Percentiles rank a stretch among this genome's conserved stretches.
These are phyloP conservation scores for Neoscytalidium dimidiatum DNA, from an alignment of 2,329 filamentous ascomycete genomes.

Conservation along the genomic window DNA sequence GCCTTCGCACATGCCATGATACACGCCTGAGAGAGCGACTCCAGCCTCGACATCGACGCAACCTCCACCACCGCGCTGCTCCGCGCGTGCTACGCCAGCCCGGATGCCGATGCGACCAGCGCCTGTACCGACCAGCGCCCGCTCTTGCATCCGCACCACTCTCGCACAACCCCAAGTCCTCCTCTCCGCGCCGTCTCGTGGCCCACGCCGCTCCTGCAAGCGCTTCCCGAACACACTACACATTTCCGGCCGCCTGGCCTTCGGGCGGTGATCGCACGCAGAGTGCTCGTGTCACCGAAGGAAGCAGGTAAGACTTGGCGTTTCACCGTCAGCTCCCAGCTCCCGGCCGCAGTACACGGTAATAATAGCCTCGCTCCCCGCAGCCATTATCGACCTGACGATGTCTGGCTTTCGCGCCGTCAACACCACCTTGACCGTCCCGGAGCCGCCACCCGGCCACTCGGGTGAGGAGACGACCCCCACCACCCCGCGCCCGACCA, in stretches of 20 bases:
- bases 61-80: not conserved
- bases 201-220: constrained; percentile 5
- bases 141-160: constrained; percentile 7
- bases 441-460: constrained; percentile 43
- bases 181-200: constrained; percentile 9
- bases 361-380: constrained; percentile 20
- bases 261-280: constrained; percentile 19
- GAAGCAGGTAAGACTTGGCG: constrained; percentile 21
- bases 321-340: constrained; percentile 22
- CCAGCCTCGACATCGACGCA: constrained; percentile 13
- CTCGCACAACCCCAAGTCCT: not conserved
- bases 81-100: constrained; percentile 14
- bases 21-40: constrained; percentile 13
- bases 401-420: constrained; percentile 64
- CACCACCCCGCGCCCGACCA: constrained; percentile 55
- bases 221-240: constrained; percentile 17
- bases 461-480: constrained; percentile 57
- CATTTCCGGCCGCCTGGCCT: constrained; percentile 20
- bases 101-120: constrained; percentile 20
- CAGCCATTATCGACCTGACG: constrained; percentile 18
- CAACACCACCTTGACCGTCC: constrained; percentile 55
- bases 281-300: constrained; percentile 20
- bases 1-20: constrained; percentile 18
- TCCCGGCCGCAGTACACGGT: constrained; percentile 14
- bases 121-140: constrained; percentile 4